Evolutionary conservation across 176 grass and related monocot species (phyloP).

Genomic region (Pontederia crassipes): DNA sequence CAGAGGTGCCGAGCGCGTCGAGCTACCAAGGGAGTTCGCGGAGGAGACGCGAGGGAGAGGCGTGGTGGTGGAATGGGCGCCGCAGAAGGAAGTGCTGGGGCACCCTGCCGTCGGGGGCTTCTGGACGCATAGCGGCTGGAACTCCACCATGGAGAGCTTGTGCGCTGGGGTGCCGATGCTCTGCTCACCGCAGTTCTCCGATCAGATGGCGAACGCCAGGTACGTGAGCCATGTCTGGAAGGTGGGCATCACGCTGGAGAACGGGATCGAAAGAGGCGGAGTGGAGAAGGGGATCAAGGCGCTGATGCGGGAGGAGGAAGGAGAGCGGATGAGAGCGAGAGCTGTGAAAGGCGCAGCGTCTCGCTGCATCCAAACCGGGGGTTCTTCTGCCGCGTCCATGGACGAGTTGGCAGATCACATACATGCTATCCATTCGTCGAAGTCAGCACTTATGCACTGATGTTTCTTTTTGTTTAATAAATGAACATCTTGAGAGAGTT

Average conservation of each 20-base stretch:
- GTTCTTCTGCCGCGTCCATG: constrained; percentile 2
- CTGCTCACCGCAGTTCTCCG: constrained; percentile 10
- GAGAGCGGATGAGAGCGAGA: constrained; percentile 1
- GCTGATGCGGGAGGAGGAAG: constrained; percentile 8
- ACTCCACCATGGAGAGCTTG: neutral
- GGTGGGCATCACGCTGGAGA: neutral
- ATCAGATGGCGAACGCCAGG: too few relatives aligned
- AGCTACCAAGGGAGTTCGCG: neutral
- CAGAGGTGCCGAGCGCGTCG: neutral
- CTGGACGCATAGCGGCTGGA: too few relatives aligned
- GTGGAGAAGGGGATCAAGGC: neutral
- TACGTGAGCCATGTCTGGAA: too few relatives aligned
- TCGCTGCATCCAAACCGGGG: neutral
- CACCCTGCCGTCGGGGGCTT: too few relatives aligned
- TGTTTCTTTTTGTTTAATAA: too few relatives aligned
- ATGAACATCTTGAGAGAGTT: too few relatives aligned
- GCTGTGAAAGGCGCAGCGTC: constrained; percentile 9
- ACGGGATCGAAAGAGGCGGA: constrained; percentile 1
- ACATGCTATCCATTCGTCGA: too few relatives aligned
- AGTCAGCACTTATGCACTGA: too few relatives aligned
- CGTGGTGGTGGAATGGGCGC: too few relatives aligned
- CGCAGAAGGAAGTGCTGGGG: too few relatives aligned
- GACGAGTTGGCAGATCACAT: constrained; percentile 4
- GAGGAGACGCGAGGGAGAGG: too few relatives aligned
- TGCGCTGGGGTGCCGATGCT: constrained; percentile 34